Evolutionary conservation across 352 stramenopile genomes (phyloP).

Genomic region (Peronospora farinosa): DNA sequence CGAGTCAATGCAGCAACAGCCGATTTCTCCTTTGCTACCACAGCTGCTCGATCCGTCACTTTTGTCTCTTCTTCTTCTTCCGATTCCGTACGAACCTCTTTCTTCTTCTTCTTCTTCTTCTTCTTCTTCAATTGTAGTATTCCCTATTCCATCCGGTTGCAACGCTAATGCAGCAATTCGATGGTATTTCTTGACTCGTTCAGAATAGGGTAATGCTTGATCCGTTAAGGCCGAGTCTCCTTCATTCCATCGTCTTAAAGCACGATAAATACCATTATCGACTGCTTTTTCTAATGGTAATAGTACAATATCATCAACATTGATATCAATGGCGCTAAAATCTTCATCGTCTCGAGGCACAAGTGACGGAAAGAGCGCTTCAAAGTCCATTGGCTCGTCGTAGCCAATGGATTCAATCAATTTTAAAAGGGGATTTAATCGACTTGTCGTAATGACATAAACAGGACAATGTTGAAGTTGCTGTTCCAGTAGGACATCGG

Average conservation of each 20-base stretch:
- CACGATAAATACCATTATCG: constrained; percentile 46
- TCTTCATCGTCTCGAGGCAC: constrained; percentile 18
- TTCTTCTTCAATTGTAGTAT: constrained; percentile 11
- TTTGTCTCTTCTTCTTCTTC: constrained; percentile 5
- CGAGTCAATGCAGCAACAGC: constrained; percentile 8
- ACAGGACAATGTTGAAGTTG: constrained; percentile 5
- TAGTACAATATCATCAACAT: constrained; percentile 41
- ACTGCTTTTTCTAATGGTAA: constrained; percentile 51
- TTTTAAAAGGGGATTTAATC: constrained; percentile 1
- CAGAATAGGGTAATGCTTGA: constrained; percentile 42
- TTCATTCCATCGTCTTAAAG: constrained; percentile 58
- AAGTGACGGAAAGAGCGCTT: constrained; percentile 54
- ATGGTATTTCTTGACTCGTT: constrained; percentile 56
- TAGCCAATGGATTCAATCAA: constrained; percentile 2
- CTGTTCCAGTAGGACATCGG: constrained; percentile 31
- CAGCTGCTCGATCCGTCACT: constrained; percentile 10
- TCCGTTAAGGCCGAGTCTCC: constrained; percentile 42
- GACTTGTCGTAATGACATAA: background rate
- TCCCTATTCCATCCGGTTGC: constrained; percentile 30
- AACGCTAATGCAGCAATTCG: constrained; percentile 43
- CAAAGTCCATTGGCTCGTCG: constrained; percentile 27
- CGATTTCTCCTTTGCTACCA: constrained; percentile 25
- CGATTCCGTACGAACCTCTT: constrained; percentile 3
- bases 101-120: constrained; percentile 15
- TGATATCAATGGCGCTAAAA: constrained; percentile 40